Percentiles rank a stretch among this genome's conserved stretches.
phyloP scores from a whole-genome alignment of 768 basidiomycete species.

The Macrocybe gigantea region DNA sequence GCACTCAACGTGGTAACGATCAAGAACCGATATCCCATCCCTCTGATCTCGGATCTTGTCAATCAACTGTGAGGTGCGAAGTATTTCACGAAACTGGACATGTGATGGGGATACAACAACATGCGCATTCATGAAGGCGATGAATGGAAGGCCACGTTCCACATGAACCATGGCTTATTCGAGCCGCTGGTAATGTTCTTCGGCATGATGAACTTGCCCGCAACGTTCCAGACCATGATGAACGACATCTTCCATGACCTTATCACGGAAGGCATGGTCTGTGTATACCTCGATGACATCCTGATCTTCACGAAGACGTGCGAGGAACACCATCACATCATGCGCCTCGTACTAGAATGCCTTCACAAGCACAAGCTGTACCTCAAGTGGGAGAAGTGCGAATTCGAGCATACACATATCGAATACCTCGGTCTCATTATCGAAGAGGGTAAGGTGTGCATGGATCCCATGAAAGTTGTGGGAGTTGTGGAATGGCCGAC shows the following conservation, averaged over 20 bases:
- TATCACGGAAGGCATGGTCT: slow-evolving; percentile 16
- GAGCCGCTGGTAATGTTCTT: slow-evolving; percentile 36
- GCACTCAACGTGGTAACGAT: slow-evolving; percentile 24
- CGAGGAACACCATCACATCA: slow-evolving; percentile 11
- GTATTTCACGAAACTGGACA: slow-evolving; percentile 31
- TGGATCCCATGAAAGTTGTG: slow-evolving; percentile 32
- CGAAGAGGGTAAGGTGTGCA: slow-evolving; percentile 15
- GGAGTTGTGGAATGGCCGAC: slow-evolving; percentile 31
- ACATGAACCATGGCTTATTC: slow-evolving; percentile 24
- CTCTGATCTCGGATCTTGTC: slow-evolving; percentile 21
- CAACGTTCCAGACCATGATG: slow-evolving; percentile 26
- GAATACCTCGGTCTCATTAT: slow-evolving; percentile 31
- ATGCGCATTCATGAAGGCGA: slow-evolving; percentile 30
- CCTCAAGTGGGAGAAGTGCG: slow-evolving; percentile 27
- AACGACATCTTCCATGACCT: slow-evolving; percentile 28
- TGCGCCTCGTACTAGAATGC: slow-evolving; percentile 13
- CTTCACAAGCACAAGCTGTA: slow-evolving; percentile 19
- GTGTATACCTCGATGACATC: slow-evolving; percentile 35
- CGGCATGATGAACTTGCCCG: slow-evolving; percentile 26
- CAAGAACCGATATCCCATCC: slow-evolving; percentile 25
- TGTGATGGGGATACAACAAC: slow-evolving; percentile 33
- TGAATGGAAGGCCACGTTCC: slow-evolving; percentile 35
- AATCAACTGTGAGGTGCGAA: slow-evolving; percentile 16
- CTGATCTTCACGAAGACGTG: slow-evolving; percentile 26
- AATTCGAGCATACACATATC: slow-evolving; percentile 15